Conservation (phyloP, 306 rosid genomes). For the Echinosophora koreensis region DNA sequence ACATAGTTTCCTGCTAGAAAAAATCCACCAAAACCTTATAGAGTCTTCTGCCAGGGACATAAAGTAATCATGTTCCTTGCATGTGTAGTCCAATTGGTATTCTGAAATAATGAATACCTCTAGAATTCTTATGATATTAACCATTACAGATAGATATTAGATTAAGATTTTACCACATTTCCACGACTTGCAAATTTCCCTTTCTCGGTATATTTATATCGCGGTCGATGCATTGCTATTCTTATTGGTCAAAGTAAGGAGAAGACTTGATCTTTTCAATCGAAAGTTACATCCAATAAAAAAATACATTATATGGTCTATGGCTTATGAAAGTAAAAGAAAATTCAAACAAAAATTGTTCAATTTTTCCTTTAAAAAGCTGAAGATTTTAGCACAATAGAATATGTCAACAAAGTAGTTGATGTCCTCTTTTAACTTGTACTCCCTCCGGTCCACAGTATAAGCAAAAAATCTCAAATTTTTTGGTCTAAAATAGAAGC, state of each 20-base stretch:
- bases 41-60: no score
- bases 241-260: neutral
- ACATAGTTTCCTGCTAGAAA: no score
- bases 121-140: neutral
- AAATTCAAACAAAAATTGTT: neutral
- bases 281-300: neutral
- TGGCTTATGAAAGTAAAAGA: neutral
- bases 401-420: neutral
- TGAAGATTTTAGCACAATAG: conserved; percentile 11
- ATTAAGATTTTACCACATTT: neutral
- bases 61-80: conserved; percentile 2
- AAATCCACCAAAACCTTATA: no score
- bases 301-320: neutral
- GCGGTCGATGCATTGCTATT: neutral
- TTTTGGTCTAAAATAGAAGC: no score
- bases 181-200: neutral
- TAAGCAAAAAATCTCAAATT: no score
- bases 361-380: neutral
- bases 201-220: neutral
- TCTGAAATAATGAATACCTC: neutral
- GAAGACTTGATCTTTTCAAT: neutral
- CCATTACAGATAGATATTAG: neutral
- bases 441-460: no score
- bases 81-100: neutral
- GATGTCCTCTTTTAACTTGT: neutral